Percentiles rank a stretch among this genome's conserved stretches.
phyloP scores from a whole-genome alignment of 2,329 filamentous ascomycete species.

The Orbilia quercus region DNA sequence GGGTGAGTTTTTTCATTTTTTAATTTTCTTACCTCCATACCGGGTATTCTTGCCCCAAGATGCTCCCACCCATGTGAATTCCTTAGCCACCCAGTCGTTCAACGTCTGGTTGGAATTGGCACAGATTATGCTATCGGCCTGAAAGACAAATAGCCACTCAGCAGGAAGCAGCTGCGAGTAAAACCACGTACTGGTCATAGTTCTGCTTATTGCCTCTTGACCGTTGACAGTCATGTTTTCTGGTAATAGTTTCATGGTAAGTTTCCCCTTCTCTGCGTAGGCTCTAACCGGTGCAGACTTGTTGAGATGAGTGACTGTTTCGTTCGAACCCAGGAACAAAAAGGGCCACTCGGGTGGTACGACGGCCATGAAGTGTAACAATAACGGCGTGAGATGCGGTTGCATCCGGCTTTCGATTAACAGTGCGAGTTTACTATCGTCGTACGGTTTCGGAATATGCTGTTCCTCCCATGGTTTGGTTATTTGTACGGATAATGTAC shows the following conservation, averaged over 20 bases:
- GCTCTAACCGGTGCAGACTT: conserved; percentile 56
- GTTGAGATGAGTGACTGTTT: conserved; percentile 65
- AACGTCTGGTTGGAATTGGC: conserved; percentile 66
- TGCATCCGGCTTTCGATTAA: conserved; percentile 68
- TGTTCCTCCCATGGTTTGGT: conserved; percentile 1
- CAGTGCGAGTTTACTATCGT: conserved; percentile 67
- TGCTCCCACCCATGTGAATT: conserved; percentile 68
- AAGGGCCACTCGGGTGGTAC: conserved; percentile 72
- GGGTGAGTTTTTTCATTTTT: too few species aligned
- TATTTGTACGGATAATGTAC: conserved; percentile 34
- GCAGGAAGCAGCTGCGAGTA: conserved; percentile 68
- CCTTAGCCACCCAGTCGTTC: conserved; percentile 68
- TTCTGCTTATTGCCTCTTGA: conserved; percentile 68
- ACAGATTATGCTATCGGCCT: conserved; percentile 70
- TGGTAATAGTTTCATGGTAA: conserved; percentile 67
- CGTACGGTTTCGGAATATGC: conserved; percentile 39
- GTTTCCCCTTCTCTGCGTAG: conserved; percentile 57
- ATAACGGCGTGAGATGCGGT: conserved; percentile 62
- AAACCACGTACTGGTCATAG: conserved; percentile 68
- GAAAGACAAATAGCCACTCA: conserved; percentile 70
- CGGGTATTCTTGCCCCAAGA: conserved; percentile 62
- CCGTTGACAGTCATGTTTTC: conserved; percentile 67
- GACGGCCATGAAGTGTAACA: conserved; percentile 70
- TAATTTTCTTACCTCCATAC: conserved; percentile 60
- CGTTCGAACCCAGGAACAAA: conserved; percentile 68